Base-by-base conservation (phyloP, 1,284 basidiomycete species). In the Austroboletus novae-zelandiae region DNA sequence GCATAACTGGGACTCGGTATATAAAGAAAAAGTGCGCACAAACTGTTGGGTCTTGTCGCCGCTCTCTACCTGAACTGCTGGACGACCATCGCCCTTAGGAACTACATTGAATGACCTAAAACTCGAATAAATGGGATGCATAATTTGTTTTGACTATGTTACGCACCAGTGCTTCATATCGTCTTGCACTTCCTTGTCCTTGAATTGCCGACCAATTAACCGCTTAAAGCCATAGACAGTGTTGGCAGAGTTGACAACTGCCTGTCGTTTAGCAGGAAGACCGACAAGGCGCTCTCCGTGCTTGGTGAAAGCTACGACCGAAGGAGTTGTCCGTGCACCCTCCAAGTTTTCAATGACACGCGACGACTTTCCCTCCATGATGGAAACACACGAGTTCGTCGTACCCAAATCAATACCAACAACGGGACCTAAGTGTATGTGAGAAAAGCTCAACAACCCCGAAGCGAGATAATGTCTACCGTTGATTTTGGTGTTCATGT, bases 301-400 rank as follows among this genome's bases (percentile, higher is more conserved):
- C 74, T 98, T 98, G 59, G 95, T 94, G 81, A 99, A 99, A 39
- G 96, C 97, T 58, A 99, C 94, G 52, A 98, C 93, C 46, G 96
- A 99, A 9, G 97, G 97, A 29, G 96, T 99, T 59, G 96, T 98
- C 65, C 96, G 86, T 56, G 91, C 92, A 79, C 96, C 96, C 78
- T 99, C 96, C 11, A 94, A 77, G 78, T 99, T 98, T 75, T 98
- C 96, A 63, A 99, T 90, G 58, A 99, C 96, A 61, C 92, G 89
- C 50, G 95, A 83, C 43, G 86, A 89, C 77, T 94, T 89, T 65
- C 94, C 95, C 78, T 98, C 95, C 91, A 95, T 97, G 59, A 95
- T 81, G 46, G 92, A 88, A 56, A 95, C 92, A 75, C 94, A 96
- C 54, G 92, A 96, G 78, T 95, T 94, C 47, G 89, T 91, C 44